Evolutionary conservation across 192 early-diverging fungal genomes (phyloP).

Genomic region (Podila verticillata): DNA sequence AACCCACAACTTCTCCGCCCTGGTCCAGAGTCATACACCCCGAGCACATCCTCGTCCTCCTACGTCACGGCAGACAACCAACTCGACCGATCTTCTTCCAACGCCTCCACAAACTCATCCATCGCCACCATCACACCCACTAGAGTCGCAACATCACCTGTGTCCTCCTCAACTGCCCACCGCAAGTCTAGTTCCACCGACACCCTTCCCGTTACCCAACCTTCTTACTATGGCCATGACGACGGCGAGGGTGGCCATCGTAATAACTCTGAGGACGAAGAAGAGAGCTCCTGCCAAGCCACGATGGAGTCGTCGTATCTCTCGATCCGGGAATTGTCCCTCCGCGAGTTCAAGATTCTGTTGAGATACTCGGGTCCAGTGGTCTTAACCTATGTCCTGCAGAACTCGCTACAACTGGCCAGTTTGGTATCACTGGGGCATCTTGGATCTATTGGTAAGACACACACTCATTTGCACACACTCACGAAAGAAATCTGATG

Average conservation of each 20-base stretch:
- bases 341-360: conserved; percentile 39
- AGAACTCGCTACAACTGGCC: conserved; percentile 70
- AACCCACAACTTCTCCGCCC: no score
- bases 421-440: conserved; percentile 74
- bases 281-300: not conserved
- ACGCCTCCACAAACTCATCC: not conserved
- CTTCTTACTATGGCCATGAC: no score
- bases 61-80: not conserved
- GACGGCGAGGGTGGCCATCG: not conserved
- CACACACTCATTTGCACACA: no score
- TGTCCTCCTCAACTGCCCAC: not conserved
- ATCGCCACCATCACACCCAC: conserved; percentile 8
- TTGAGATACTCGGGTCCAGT: conserved; percentile 60
- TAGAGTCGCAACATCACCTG: conserved; percentile 1
- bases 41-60: not conserved
- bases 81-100: conserved; percentile 3
- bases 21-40: not conserved
- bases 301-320: not conserved
- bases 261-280: not conserved
- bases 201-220: conserved; percentile 10
- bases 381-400: conserved; percentile 71
- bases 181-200: conserved; percentile 9
- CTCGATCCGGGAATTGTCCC: conserved; percentile 11
- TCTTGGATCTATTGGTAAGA: conserved; percentile 52
- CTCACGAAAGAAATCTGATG: no score